Base-by-base conservation (phyloP, 352 stramenopile genomes). In the Elongisporangium senticosum region DNA sequence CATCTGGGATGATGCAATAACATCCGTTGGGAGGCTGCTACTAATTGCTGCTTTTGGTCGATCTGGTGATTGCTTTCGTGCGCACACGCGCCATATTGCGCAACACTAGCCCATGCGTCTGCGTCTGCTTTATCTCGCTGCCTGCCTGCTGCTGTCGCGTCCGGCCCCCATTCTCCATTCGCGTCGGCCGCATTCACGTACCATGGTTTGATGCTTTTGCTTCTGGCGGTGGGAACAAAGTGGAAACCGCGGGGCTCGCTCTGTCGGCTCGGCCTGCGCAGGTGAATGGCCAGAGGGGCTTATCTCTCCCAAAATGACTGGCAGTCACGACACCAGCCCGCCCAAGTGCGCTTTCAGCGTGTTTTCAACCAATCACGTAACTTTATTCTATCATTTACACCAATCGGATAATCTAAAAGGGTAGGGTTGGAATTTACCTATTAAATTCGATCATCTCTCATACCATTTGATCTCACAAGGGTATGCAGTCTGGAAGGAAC, bases 121-220 rank as follows among this genome's bases (percentile, higher is more conserved):
- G 33, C 33, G 7, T 43, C 33, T 43, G 33, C 26, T 43, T 43
- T 43, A 10, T 43, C 33, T 43, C 33, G 33, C 33, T 43, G 33
- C 11, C 33, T 43, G 33, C 33, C 28, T 43, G 33, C 8, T 43
- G 33, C 33, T 43, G 33, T 43, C 33, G 33, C 33, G 33, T 43
- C 33, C 33, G 33, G 33, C 33, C 33, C 33, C 33, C 33, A 43
- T 43, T 49, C n/a, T 14, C 49, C 49, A 54, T 33, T 48, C 28
- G 37, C 43, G n/a, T 53, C 40, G 19, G 21, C 26, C 39, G 37
- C 43, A 40, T 52, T 33, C 52, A 83, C 80, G 72, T 68, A 90
- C 80, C 80, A 90, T 90, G 77, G 77, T 87, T 72, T 81, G 75
- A 83, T 90, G 80, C 80, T 90, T 90, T 90, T 90, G 72, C 80